A percentile compares a stretch with the other conserved stretches of the same genome.
Conservation (phyloP, 2,329 filamentous ascomycete species). For the Pestalotiopsis sp. region DNA sequence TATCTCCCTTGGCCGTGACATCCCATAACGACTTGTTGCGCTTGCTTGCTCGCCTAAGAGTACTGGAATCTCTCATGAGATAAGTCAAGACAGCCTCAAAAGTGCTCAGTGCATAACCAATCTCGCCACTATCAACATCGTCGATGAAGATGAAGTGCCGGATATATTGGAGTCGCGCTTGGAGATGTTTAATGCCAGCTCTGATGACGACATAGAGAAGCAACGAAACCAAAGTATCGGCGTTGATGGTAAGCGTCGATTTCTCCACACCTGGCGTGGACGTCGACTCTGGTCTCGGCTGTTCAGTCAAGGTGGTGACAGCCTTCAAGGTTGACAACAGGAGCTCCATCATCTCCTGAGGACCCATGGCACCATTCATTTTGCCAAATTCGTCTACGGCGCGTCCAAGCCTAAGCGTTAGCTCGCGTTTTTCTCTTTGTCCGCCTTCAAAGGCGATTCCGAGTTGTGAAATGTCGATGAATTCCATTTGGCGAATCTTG, state of each 20-base stretch:
- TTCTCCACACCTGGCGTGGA: slow-evolving; percentile 48
- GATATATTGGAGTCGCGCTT: slow-evolving; percentile 90
- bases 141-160: slow-evolving; percentile 97
- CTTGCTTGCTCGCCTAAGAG: slow-evolving; percentile 79
- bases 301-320: slow-evolving; percentile 68
- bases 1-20: slow-evolving; percentile 74
- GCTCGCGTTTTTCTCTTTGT: slow-evolving; percentile 74
- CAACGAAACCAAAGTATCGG: slow-evolving; percentile 89
- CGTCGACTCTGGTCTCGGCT: slow-evolving; percentile 35
- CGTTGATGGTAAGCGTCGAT: slow-evolving; percentile 65
- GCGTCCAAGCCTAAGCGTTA: slow-evolving; percentile 72
- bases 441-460: slow-evolving; percentile 85
- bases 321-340: slow-evolving; percentile 80
- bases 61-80: slow-evolving; percentile 77
- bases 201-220: slow-evolving; percentile 90
- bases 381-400: slow-evolving; percentile 90
- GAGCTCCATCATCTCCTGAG: slow-evolving; percentile 85
- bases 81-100: slow-evolving; percentile 94
- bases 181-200: slow-evolving; percentile 82
- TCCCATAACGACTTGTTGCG: slow-evolving; percentile 88
- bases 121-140: slow-evolving; percentile 93
- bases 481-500: slow-evolving; percentile 90
- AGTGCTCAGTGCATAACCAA: slow-evolving; percentile 93
- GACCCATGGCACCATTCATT: slow-evolving; percentile 73
- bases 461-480: slow-evolving; percentile 91